Conservation (phyloP, 179 eudicot genomes). For the Actinidia arguta region DNA sequence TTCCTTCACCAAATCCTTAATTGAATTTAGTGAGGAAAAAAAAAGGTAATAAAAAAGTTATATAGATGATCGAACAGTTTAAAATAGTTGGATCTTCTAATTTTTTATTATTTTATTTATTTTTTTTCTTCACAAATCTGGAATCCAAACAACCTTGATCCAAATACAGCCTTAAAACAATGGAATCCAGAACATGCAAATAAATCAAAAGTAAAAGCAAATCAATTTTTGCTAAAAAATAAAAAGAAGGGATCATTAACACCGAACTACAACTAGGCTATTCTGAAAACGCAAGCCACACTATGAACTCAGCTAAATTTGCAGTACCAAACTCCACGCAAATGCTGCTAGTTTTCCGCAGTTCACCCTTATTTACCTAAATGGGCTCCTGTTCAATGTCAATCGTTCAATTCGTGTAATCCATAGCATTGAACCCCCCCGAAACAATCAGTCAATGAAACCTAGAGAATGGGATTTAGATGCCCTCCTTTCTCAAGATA, state of each 20-base stretch:
- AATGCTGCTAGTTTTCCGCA: constrained; percentile 19
- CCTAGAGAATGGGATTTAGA: constrained; percentile 5
- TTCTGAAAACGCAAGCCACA: too few species aligned
- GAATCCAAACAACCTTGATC: too few species aligned
- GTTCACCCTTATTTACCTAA: neutral
- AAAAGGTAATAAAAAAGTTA: neutral
- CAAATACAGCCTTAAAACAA: neutral
- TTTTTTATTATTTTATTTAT: neutral
- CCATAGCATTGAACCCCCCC: too few species aligned
- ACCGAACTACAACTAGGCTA: too few species aligned
- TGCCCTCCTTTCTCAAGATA: constrained; percentile 60
- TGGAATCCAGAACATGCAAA: neutral
- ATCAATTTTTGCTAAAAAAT: too few species aligned
- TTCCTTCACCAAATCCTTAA: too few species aligned
- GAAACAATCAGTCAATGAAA: neutral
- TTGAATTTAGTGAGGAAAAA: too few species aligned
- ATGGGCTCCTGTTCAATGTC: neutral
- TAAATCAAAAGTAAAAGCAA: too few species aligned
- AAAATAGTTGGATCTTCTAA: neutral
- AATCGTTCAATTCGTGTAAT: neutral
- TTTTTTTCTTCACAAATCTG: neutral
- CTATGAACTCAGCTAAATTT: neutral
- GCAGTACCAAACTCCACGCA: neutral
- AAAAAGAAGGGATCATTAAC: too few species aligned
- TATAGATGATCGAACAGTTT: neutral